Evolutionary conservation across 2,329 filamentous ascomycete species (phyloP).

Genomic region (Knoxdaviesia capensis): DNA sequence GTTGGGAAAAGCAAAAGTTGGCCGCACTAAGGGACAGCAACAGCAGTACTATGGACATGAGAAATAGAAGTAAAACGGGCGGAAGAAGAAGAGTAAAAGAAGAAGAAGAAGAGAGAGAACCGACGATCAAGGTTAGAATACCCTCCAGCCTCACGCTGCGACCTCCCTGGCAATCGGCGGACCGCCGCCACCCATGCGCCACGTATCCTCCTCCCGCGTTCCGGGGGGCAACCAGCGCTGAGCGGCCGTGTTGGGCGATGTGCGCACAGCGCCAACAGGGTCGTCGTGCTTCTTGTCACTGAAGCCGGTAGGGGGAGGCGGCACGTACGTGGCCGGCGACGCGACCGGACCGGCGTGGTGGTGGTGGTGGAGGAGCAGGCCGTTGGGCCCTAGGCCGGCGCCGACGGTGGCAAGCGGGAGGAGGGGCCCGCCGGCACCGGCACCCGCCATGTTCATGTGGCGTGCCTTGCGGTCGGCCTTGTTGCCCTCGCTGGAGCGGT

Average conservation of each 20-base stretch:
- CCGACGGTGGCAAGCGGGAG: slow-evolving; percentile 35
- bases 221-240: slow-evolving; percentile 55
- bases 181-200: slow-evolving; percentile 25
- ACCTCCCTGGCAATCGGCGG: slow-evolving; percentile 7
- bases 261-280: background rate
- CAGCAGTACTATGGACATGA: too few relatives aligned
- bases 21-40: too few relatives aligned
- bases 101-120: background rate
- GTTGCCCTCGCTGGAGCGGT: slow-evolving; percentile 73
- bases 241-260: background rate
- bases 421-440: slow-evolving; percentile 28
- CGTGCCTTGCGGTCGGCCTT: slow-evolving; percentile 71
- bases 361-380: background rate
- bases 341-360: background rate
- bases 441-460: slow-evolving; percentile 26
- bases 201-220: slow-evolving; percentile 73
- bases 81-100: too few relatives aligned
- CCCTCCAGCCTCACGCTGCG: slow-evolving; percentile 5
- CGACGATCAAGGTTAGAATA: slow-evolving; percentile 14
- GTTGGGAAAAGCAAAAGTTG: too few relatives aligned
- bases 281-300: slow-evolving; percentile 2
- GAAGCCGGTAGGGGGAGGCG: too few relatives aligned
- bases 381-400: background rate
- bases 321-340: background rate
- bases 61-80: too few relatives aligned